Evolutionary conservation across 768 basidiomycete species (phyloP).

Genomic region (Tubosaeta sp.): DNA sequence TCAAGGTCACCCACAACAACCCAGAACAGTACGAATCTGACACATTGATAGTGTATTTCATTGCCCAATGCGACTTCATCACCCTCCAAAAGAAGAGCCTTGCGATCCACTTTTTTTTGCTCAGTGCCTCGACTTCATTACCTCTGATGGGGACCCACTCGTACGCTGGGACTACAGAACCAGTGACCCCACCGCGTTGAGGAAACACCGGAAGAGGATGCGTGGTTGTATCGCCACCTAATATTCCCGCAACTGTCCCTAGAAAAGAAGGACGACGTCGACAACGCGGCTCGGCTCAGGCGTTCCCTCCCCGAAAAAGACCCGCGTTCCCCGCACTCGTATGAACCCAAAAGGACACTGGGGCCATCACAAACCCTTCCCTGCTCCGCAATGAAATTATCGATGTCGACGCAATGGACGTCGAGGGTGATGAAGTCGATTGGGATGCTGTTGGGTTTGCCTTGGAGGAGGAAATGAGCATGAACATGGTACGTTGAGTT

Average conservation of each 20-base stretch:
- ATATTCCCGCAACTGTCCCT: neutral
- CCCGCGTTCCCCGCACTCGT: neutral
- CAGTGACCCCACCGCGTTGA: conserved; percentile 22
- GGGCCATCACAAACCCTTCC: neutral
- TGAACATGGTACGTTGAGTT: too few relatives aligned
- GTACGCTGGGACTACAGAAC: conserved; percentile 20
- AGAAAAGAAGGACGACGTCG: neutral
- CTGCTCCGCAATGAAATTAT: neutral
- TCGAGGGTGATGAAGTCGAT: neutral
- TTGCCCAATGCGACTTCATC: conserved; percentile 19
- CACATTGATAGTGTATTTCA: conserved; percentile 9
- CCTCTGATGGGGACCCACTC: neutral
- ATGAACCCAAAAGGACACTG: neutral
- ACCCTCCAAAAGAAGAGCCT: conserved; percentile 20
- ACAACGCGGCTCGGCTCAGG: neutral
- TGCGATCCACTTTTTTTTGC: conserved; percentile 14
- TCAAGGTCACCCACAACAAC: conserved; percentile 10
- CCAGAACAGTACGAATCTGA: neutral
- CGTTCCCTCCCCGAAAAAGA: neutral
- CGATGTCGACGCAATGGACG: neutral
- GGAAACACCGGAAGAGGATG: conserved; percentile 20
- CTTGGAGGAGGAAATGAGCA: conserved; percentile 6
- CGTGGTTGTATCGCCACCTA: conserved; percentile 15
- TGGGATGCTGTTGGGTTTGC: too few relatives aligned
- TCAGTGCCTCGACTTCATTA: conserved; percentile 9